Evolutionary conservation across 441 rosid genomes (phyloP).

Genomic region (Adansonia grandidieri): DNA sequence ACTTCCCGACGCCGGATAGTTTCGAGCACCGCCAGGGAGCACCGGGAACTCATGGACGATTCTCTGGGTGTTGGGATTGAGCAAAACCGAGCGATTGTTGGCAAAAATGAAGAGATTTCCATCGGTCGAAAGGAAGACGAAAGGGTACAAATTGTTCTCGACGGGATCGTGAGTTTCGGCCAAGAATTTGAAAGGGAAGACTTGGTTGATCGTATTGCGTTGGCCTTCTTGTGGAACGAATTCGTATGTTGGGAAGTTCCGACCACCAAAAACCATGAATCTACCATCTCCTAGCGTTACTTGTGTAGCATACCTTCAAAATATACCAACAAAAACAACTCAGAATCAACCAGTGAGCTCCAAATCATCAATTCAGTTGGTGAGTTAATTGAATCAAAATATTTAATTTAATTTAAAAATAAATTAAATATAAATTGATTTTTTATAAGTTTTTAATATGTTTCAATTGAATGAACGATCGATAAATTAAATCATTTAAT

Average conservation of each 20-base stretch:
- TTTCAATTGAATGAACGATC: too few relatives aligned
- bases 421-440: too few relatives aligned
- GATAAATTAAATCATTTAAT: too few relatives aligned
- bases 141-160: constrained; percentile 76
- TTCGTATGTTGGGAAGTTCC: constrained; percentile 57
- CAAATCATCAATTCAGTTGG: too few relatives aligned
- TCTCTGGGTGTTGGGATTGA: constrained; percentile 41
- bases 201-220: neutral
- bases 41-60: constrained; percentile 51
- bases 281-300: constrained; percentile 51
- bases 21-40: constrained; percentile 58
- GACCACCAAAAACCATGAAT: constrained; percentile 65
- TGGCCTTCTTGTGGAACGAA: constrained; percentile 51
- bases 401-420: too few relatives aligned
- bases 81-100: constrained; percentile 55
- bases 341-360: neutral
- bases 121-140: constrained; percentile 57
- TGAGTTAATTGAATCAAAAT: too few relatives aligned
- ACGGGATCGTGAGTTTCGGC: constrained; percentile 48
- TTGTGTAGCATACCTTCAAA: constrained; percentile 43
- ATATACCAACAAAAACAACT: neutral
- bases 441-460: too few relatives aligned
- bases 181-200: constrained; percentile 30
- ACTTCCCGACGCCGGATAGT: constrained; percentile 59
- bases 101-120: constrained; percentile 72